Percentiles rank a stretch among this genome's conserved stretches.
Evolutionary conservation across 305 asterid species (phyloP).

Genomic region (Fraxinus baroniana): DNA sequence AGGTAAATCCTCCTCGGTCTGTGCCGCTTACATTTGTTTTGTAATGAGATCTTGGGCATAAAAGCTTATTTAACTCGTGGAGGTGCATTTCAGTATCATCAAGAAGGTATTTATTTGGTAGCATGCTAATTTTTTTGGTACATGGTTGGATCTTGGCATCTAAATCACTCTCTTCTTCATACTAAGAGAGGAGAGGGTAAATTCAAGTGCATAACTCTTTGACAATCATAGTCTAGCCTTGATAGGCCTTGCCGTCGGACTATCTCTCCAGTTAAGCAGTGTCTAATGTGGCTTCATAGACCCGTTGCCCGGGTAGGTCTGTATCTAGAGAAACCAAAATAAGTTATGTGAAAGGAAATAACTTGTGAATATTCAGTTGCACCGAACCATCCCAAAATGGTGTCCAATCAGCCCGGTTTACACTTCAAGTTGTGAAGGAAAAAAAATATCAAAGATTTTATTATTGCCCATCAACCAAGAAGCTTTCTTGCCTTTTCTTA

Average conservation of each 20-base stretch:
- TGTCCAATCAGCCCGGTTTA: neutral
- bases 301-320: neutral
- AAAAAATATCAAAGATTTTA: constrained; percentile 22
- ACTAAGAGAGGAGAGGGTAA: constrained; percentile 47
- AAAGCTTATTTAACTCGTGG: neutral
- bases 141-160: constrained; percentile 49
- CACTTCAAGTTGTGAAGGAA: neutral
- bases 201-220: neutral
- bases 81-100: neutral
- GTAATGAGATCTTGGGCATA: neutral
- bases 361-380: neutral
- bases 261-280: neutral
- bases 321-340: constrained; percentile 4
- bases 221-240: neutral
- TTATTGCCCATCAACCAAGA: constrained; percentile 37
- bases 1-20: constrained; percentile 47
- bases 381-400: neutral
- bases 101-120: neutral
- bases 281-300: neutral
- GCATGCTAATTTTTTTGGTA: neutral
- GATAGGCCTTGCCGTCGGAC: neutral
- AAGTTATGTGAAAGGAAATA: neutral
- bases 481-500: constrained; percentile 23
- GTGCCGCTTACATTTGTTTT: neutral
- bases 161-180: constrained; percentile 24